These are phyloP conservation scores for Carex sylvatica DNA, from an alignment of 202 grass and related monocot genomes.

Conservation along the genomic window DNA sequence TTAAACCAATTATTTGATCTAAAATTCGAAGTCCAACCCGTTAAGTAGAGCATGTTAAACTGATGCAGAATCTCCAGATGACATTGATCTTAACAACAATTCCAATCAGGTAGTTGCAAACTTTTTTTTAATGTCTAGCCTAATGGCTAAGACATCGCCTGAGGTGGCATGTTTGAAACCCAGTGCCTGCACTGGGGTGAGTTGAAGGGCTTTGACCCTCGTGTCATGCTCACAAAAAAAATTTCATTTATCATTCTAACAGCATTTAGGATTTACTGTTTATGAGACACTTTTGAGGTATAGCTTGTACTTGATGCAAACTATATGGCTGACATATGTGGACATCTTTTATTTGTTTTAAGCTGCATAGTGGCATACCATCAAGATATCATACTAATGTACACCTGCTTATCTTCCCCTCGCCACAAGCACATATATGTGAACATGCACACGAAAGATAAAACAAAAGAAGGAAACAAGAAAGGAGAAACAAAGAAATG, in stretches of 20 bases:
- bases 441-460: neutral
- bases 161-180: neutral
- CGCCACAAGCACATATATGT: neutral
- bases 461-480: neutral
- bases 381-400: neutral
- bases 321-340: neutral
- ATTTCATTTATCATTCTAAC: neutral
- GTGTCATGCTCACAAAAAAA: neutral
- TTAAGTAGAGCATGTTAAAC: neutral
- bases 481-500: neutral
- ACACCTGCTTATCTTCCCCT: neutral
- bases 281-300: neutral
- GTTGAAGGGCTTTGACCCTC: neutral
- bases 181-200: neutral
- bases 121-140: neutral
- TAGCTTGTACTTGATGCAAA: neutral
- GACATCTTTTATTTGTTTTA: neutral
- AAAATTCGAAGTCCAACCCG: neutral
- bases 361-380: slow-evolving; percentile 7
- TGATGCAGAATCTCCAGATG: neutral
- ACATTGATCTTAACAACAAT: neutral
- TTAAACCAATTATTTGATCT: neutral
- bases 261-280: neutral
- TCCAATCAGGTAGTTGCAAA: neutral
- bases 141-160: neutral